Percentiles rank a stretch among this genome's conserved stretches.
phyloP scores from a whole-genome alignment of 2,329 filamentous ascomycete species.

The Sclerotinia minor region DNA sequence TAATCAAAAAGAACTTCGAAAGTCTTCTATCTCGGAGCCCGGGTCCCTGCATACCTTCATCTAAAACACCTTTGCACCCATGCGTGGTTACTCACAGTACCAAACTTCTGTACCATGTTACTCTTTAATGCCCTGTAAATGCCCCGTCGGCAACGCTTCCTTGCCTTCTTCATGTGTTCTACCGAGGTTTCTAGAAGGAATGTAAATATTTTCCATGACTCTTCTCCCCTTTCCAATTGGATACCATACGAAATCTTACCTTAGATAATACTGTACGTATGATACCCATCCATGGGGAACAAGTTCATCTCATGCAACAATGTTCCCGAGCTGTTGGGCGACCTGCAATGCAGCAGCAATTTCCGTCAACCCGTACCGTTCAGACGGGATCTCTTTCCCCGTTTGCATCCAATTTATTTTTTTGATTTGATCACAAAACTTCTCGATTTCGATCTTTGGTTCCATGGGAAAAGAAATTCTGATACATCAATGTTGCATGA shows the following conservation, averaged over 20 bases:
- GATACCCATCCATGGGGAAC: background rate
- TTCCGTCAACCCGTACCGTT: constrained; percentile 22
- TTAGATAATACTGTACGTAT: constrained; percentile 10
- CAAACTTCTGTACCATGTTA: constrained; percentile 2
- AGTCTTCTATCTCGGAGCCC: constrained; percentile 15
- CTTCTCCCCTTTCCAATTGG: background rate
- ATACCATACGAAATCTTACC: constrained; percentile 17
- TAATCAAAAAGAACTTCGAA: constrained; percentile 2
- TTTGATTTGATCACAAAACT: constrained; percentile 15
- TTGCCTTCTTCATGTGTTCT: constrained; percentile 23
- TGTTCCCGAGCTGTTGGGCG: constrained; percentile 21
- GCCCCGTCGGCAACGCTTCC: constrained; percentile 21
- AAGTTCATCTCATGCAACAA: constrained; percentile 21
- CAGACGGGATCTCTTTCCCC: constrained; percentile 17
- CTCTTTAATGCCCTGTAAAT: constrained; percentile 13
- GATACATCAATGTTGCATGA: constrained; percentile 9
- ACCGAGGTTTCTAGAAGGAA: constrained; percentile 26
- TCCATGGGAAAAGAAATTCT: background rate
- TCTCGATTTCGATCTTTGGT: constrained; percentile 9
- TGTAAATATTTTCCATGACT: constrained; percentile 9
- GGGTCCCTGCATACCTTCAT: constrained; percentile 26
- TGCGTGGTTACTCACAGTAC: background rate
- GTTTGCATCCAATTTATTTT: constrained; percentile 9
- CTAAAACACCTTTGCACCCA: constrained; percentile 20
- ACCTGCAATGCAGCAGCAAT: constrained; percentile 25